Evolutionary conservation across 2,329 filamentous ascomycete species (phyloP).

Genomic region (Pezicula neosporulosa): DNA sequence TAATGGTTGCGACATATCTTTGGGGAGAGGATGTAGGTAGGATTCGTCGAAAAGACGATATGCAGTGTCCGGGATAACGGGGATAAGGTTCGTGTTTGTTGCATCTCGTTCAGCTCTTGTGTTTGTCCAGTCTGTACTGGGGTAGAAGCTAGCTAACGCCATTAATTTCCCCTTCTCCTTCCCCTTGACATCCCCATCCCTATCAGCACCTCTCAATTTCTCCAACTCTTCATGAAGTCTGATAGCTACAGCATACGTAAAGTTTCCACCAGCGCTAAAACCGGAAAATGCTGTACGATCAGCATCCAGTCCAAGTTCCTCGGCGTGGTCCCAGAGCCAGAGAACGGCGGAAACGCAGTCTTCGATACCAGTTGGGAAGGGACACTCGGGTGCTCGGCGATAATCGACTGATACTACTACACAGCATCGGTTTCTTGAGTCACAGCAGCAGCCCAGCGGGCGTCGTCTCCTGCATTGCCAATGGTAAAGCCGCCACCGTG

Average conservation of each 20-base stretch:
- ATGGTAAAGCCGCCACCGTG: slow-evolving; percentile 63
- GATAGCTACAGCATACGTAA: slow-evolving; percentile 11
- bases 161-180: slow-evolving; percentile 1
- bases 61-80: slow-evolving; percentile 7
- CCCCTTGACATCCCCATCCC: too few relatives aligned
- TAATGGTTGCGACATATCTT: slow-evolving; percentile 8
- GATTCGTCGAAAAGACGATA: slow-evolving; percentile 10
- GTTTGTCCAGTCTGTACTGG: slow-evolving; percentile 7
- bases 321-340: slow-evolving; percentile 16
- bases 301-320: slow-evolving; percentile 10
- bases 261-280: slow-evolving; percentile 39
- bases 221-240: slow-evolving; percentile 9
- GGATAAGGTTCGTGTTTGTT: slow-evolving; percentile 8
- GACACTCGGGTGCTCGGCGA: slow-evolving; percentile 57
- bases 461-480: slow-evolving; percentile 56
- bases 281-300: slow-evolving; percentile 39
- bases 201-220: not conserved
- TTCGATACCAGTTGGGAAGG: slow-evolving; percentile 60
- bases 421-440: slow-evolving; percentile 43
- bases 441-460: slow-evolving; percentile 52
- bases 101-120: slow-evolving; percentile 5
- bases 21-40: slow-evolving; percentile 9
- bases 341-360: slow-evolving; percentile 47
- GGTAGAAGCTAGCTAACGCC: slow-evolving; percentile 13
- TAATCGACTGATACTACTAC: slow-evolving; percentile 62